A percentile compares a stretch with the other conserved stretches of the same genome.
These are phyloP conservation scores for Hypomyces perniciosus DNA, from an alignment of 2,329 filamentous ascomycete genomes.

Conservation along the genomic window DNA sequence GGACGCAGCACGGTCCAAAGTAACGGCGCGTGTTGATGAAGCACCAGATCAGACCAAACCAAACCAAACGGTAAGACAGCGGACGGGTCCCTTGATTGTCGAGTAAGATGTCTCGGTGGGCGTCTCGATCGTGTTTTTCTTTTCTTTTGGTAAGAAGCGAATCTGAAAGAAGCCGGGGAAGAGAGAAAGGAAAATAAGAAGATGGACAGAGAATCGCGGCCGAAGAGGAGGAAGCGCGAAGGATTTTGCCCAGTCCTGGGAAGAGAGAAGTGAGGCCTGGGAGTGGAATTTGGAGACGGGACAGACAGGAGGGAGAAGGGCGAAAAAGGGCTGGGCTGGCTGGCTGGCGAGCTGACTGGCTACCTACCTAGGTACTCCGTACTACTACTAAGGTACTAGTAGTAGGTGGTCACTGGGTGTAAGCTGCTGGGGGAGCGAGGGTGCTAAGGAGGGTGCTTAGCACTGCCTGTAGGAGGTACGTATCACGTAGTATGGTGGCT, in stretches of 20 bases:
- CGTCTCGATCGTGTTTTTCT: not conserved
- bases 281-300: too few relatives aligned
- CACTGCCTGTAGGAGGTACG: not conserved
- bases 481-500: not conserved
- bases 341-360: not conserved
- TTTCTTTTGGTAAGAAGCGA: not conserved
- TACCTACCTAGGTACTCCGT: not conserved
- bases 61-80: too few relatives aligned
- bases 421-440: too few relatives aligned
- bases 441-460: too few relatives aligned
- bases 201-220: not conserved
- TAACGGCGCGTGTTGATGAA: conserved; percentile 1
- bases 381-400: too few relatives aligned
- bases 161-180: not conserved
- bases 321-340: not conserved
- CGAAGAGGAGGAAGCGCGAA: not conserved
- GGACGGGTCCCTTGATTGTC: not conserved
- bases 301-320: too few relatives aligned
- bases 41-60: too few relatives aligned
- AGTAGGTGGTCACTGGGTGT: too few relatives aligned
- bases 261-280: not conserved
- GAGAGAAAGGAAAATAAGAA: not conserved
- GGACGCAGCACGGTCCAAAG: not conserved
- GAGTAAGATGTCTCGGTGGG: not conserved
- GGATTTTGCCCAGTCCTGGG: not conserved